Conservation (phyloP, 2,329 filamentous ascomycete species). For the Sphaerostilbella broomeana region DNA sequence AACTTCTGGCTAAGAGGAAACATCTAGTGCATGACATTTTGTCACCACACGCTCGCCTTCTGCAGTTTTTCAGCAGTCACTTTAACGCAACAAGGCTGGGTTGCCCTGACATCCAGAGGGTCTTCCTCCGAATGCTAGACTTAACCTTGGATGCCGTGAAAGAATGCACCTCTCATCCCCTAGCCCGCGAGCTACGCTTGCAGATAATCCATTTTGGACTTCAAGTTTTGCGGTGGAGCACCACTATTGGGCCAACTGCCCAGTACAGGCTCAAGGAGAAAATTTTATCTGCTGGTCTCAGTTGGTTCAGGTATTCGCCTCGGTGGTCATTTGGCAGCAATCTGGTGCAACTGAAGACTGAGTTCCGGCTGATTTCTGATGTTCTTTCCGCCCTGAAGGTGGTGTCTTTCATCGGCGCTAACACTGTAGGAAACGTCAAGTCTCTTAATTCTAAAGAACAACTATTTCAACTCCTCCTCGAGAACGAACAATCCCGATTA, state of each 20-base stretch:
- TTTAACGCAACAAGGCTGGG: slow-evolving; percentile 89
- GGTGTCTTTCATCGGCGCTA: slow-evolving; percentile 53
- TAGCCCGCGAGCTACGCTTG: slow-evolving; percentile 88
- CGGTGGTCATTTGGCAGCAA: slow-evolving; percentile 97
- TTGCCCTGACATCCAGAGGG: slow-evolving; percentile 70
- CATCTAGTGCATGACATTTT: slow-evolving; percentile 76
- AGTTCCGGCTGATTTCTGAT: slow-evolving; percentile 74
- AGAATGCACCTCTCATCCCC: slow-evolving; percentile 67
- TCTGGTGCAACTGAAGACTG: slow-evolving; percentile 85
- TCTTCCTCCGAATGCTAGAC: slow-evolving; percentile 76
- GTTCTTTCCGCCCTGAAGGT: slow-evolving; percentile 61
- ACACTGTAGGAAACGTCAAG: slow-evolving; percentile 49
- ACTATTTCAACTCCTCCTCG: slow-evolving; percentile 70
- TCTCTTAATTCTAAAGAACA: slow-evolving; percentile 73
- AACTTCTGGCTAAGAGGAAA: slow-evolving; percentile 65
- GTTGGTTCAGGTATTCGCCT: slow-evolving; percentile 79
- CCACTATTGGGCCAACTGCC: slow-evolving; percentile 53
- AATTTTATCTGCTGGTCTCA: slow-evolving; percentile 75
- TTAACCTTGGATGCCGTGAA: slow-evolving; percentile 70
- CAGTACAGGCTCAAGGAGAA: slow-evolving; percentile 85
- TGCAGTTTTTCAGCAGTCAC: slow-evolving; percentile 89
- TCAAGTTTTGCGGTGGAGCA: slow-evolving; percentile 67
- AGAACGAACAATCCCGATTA: slow-evolving; percentile 77
- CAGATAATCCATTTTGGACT: slow-evolving; percentile 79
- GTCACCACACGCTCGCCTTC: slow-evolving; percentile 74